Evolutionary conservation across 2,329 filamentous ascomycete genomes (phyloP).

Genomic region (Clonostachys rosea): DNA sequence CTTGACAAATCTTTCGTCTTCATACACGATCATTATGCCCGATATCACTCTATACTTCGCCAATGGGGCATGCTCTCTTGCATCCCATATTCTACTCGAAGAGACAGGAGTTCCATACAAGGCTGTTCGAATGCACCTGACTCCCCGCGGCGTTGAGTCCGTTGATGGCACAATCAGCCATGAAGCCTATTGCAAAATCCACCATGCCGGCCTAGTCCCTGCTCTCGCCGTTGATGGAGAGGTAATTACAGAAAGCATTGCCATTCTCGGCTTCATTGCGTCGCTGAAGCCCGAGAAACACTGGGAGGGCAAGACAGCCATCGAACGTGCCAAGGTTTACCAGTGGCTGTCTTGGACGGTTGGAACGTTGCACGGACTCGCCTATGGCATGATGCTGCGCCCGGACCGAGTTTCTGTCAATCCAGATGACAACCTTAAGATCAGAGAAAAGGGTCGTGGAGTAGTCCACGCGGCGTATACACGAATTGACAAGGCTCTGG

Average conservation of each 20-base stretch:
- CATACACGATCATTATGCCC: slow-evolving; percentile 6
- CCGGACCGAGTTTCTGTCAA: too few relatives aligned
- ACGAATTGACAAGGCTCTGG: slow-evolving; percentile 1
- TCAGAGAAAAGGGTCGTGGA: not conserved
- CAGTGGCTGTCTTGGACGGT: slow-evolving; percentile 26
- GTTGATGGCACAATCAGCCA: slow-evolving; percentile 22
- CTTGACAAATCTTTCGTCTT: not conserved
- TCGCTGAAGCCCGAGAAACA: slow-evolving; percentile 8
- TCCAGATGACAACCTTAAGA: not conserved
- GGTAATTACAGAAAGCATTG: slow-evolving; percentile 24
- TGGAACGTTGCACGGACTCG: slow-evolving; percentile 19
- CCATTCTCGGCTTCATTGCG: slow-evolving; percentile 22
- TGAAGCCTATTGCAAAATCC: slow-evolving; percentile 17
- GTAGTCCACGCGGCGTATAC: not conserved
- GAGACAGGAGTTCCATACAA: slow-evolving; percentile 19
- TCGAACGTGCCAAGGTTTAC: slow-evolving; percentile 12
- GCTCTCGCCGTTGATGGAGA: slow-evolving; percentile 16
- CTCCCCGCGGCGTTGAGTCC: slow-evolving; percentile 10
- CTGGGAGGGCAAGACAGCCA: slow-evolving; percentile 10
- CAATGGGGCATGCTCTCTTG: slow-evolving; percentile 20
- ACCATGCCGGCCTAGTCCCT: slow-evolving; percentile 22
- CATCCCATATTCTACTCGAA: slow-evolving; percentile 18
- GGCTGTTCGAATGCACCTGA: slow-evolving; percentile 8
- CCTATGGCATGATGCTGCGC: slow-evolving; percentile 10
- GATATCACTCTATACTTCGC: slow-evolving; percentile 18